Conservation (phyloP, 352 stramenopile species). For the Globisporangium acanthophoron region DNA sequence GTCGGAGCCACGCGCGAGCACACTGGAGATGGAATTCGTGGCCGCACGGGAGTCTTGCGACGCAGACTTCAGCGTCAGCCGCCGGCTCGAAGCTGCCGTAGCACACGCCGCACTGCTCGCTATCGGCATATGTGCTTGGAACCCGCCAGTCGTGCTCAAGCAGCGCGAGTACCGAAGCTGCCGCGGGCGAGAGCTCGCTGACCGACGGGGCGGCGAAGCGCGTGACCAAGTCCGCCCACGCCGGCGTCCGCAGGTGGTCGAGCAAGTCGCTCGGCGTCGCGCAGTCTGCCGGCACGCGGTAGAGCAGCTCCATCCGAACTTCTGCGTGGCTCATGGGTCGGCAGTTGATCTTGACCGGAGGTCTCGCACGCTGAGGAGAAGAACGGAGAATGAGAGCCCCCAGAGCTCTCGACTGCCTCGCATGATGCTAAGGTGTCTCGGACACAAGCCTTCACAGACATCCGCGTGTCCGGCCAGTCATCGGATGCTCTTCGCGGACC, state of each 20-base stretch:
- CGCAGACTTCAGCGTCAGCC: conserved; percentile 18
- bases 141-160: conserved; percentile 23
- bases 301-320: conserved; percentile 54
- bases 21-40: conserved; percentile 85
- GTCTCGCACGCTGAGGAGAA: too few species aligned
- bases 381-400: too few species aligned
- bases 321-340: conserved; percentile 34
- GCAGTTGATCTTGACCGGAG: too few species aligned
- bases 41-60: conserved; percentile 74
- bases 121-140: conserved; percentile 2
- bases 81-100: conserved; percentile 55
- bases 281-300: conserved; percentile 35
- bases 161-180: conserved; percentile 29
- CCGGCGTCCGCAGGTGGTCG: conserved; percentile 43
- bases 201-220: conserved; percentile 52
- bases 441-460: too few species aligned
- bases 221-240: conserved; percentile 61
- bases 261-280: conserved; percentile 44
- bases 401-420: too few species aligned
- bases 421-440: too few species aligned
- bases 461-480: too few species aligned
- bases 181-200: conserved; percentile 47
- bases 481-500: too few species aligned
- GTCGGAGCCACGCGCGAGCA: conserved; percentile 64
- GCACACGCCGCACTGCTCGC: conserved; percentile 80